A percentile compares a stretch with the other conserved stretches of the same genome.
Conservation (phyloP, 2,329 filamentous ascomycete species). For the Fusarium solani-melongenae region DNA sequence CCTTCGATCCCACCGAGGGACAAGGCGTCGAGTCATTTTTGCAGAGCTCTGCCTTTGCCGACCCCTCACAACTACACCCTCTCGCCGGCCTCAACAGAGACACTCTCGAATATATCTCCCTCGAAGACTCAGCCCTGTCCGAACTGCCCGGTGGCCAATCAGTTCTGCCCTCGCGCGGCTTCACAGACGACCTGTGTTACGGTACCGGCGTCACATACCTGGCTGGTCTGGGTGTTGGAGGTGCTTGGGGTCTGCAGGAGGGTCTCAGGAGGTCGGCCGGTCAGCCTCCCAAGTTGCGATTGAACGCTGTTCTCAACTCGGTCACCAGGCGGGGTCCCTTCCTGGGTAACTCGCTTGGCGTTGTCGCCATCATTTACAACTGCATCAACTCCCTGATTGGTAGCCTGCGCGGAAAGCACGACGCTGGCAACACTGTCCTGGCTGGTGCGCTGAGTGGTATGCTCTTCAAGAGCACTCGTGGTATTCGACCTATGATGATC, state of each 20-base stretch:
- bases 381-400: constrained; percentile 88
- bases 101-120: constrained; percentile 91
- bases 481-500: constrained; percentile 91
- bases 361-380: constrained; percentile 97
- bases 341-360: constrained; percentile 93
- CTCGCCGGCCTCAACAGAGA: constrained; percentile 93
- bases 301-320: constrained; percentile 95
- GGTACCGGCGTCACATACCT: constrained; percentile 96
- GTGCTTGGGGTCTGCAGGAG: constrained; percentile 92
- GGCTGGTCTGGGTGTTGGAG: constrained; percentile 84
- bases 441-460: constrained; percentile 91
- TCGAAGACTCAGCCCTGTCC: constrained; percentile 91
- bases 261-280: constrained; percentile 82
- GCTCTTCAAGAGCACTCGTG: constrained; percentile 96
- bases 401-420: constrained; percentile 84
- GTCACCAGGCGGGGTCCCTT: constrained; percentile 94
- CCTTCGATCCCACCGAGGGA: constrained; percentile 77
- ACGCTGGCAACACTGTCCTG: constrained; percentile 86
- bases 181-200: constrained; percentile 98
- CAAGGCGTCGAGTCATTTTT: constrained; percentile 91
- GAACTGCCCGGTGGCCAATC: constrained; percentile 88
- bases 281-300: constrained; percentile 86
- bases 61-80: constrained; percentile 90
- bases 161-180: constrained; percentile 92
- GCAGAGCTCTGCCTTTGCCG: constrained; percentile 78